Percentiles rank a stretch among this genome's conserved stretches.
phyloP scores from a whole-genome alignment of 495 filamentous ascomycete genomes.

The Penicillium cinerascens region DNA sequence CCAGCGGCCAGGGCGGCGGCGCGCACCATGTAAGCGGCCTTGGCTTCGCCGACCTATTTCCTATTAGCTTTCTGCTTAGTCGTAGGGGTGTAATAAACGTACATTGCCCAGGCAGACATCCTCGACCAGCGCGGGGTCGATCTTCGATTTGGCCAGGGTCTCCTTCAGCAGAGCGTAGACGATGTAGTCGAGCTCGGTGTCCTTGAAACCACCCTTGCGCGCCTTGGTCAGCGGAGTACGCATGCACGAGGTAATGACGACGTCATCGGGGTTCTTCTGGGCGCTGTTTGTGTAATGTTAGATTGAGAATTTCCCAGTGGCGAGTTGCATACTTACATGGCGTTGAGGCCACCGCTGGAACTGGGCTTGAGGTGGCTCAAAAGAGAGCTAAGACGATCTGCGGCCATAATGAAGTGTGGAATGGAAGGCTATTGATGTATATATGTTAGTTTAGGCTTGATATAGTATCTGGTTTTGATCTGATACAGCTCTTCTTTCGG shows the following conservation, averaged over 20 bases:
- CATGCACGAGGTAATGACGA: conserved; percentile 83
- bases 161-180: conserved; percentile 76
- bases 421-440: neutral
- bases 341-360: conserved; percentile 49
- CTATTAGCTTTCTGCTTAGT: neutral
- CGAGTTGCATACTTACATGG: conserved; percentile 61
- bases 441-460: neutral
- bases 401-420: conserved; percentile 61
- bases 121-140: conserved; percentile 82
- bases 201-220: conserved; percentile 86
- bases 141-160: conserved; percentile 64
- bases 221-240: conserved; percentile 78
- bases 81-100: conserved; percentile 18
- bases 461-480: neutral
- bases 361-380: conserved; percentile 80
- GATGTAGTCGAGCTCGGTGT: conserved; percentile 84
- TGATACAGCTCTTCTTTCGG: neutral
- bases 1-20: conserved; percentile 87
- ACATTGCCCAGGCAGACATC: conserved; percentile 94
- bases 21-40: conserved; percentile 85
- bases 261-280: conserved; percentile 91
- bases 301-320: neutral
- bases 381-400: conserved; percentile 80
- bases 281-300: conserved; percentile 54
- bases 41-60: conserved; percentile 72